These are phyloP conservation scores for Sordariomycetes sp. DNA, from an alignment of 2,329 filamentous ascomycete genomes.

Conservation along the genomic window DNA sequence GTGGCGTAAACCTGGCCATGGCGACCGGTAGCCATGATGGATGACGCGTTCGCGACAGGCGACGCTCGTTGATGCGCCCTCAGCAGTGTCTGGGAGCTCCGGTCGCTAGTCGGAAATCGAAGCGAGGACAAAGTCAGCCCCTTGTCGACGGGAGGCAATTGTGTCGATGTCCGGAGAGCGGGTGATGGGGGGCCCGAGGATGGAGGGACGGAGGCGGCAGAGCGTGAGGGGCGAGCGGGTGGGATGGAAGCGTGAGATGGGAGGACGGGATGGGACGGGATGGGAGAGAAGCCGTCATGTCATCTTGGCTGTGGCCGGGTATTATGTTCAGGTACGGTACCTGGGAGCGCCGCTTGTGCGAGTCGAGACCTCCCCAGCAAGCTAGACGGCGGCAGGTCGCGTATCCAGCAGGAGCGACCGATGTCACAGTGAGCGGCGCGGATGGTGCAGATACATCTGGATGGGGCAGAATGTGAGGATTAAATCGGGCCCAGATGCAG, in stretches of 20 bases:
- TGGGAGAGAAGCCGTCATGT: not conserved
- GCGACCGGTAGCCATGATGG: conserved; percentile 22
- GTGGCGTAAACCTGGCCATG: conserved; percentile 42
- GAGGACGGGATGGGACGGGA: not conserved
- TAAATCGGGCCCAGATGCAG: not conserved
- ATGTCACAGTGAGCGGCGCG: not conserved
- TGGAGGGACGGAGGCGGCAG: not conserved
- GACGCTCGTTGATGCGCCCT: not conserved
- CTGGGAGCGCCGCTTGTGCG: not conserved
- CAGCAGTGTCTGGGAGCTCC: not conserved
- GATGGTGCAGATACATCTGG: not conserved
- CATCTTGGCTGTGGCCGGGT: not conserved
- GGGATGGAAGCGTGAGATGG: not conserved
- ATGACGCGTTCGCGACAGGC: not conserved
- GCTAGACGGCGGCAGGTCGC: not conserved
- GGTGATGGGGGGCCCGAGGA: not conserved
- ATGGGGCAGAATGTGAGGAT: not conserved
- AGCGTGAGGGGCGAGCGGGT: not conserved
- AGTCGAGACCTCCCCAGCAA: not conserved
- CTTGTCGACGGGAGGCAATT: conserved; percentile 2
- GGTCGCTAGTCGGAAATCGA: not conserved
- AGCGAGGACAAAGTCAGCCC: not conserved
- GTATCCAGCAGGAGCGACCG: not conserved
- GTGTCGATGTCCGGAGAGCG: not conserved
- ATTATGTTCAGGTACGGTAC: not conserved